Percentiles rank a stretch among this genome's conserved stretches.
These are phyloP conservation scores for Ophiocordyceps camponoti-leonardi DNA, from an alignment of 2,329 filamentous ascomycete genomes.

Conservation along the genomic window DNA sequence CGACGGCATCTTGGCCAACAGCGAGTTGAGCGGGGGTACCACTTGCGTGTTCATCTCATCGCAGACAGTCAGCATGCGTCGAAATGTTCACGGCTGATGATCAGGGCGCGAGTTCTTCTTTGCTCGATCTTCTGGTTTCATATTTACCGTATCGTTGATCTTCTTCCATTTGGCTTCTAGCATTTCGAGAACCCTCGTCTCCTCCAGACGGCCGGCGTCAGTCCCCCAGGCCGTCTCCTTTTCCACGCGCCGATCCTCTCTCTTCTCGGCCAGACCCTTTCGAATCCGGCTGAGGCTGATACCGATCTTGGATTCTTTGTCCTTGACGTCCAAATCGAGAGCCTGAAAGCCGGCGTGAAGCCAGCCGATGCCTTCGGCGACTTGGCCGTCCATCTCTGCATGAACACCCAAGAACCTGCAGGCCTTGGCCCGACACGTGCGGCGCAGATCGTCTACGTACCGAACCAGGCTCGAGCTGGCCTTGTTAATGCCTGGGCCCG, in stretches of 20 bases:
- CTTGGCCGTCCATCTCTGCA: constrained; percentile 65
- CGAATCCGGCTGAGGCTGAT: constrained; percentile 45
- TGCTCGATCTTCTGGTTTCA: no score
- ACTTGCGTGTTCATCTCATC: constrained; percentile 59
- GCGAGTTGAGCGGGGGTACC: constrained; percentile 52
- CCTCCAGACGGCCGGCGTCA: constrained; percentile 73
- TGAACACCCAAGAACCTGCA: constrained; percentile 86
- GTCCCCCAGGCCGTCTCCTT: constrained; percentile 58
- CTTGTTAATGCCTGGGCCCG: constrained; percentile 22
- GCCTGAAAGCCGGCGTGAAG: constrained; percentile 60
- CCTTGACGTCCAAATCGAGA: constrained; percentile 44
- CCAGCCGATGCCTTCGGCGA: constrained; percentile 78
- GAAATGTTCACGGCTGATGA: neutral
- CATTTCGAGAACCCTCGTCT: constrained; percentile 72
- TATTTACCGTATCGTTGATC: constrained; percentile 72
- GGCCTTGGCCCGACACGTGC: constrained; percentile 64
- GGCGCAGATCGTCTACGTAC: constrained; percentile 61
- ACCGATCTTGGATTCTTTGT: constrained; percentile 28
- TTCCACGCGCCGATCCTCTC: constrained; percentile 65
- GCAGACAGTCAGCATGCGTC: constrained; percentile 2
- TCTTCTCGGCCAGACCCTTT: constrained; percentile 58
- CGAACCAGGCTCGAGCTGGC: constrained; percentile 49
- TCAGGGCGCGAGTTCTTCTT: fast-evolving
- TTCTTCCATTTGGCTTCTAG: constrained; percentile 79
- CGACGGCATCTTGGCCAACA: constrained; percentile 68